Base-by-base conservation (phyloP, 2,329 filamentous ascomycete species). In the Colletotrichum orbiculare region DNA sequence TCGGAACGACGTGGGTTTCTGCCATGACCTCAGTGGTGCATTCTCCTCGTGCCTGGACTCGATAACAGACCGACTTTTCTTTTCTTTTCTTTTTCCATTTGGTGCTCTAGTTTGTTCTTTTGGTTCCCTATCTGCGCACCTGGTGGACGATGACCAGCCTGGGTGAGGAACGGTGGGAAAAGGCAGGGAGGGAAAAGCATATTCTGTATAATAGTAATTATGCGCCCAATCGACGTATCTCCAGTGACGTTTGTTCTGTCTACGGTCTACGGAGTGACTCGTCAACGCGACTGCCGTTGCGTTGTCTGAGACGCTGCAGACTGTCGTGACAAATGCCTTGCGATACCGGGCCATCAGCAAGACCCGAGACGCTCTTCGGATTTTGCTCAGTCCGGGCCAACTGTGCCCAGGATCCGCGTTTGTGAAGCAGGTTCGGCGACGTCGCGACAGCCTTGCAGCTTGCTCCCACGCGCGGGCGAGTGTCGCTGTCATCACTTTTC, bases 111-210 rank as follows among this genome's bases (percentile, higher is more conserved):
- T 34, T 50, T 55, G 8, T 39, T 50, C 35, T 41, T 75, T 76
- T 50, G 76, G 76, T 69, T 74, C 75, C 70, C 74, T 76, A 43
- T 60, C 43, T 43, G 39, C 42, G 5, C 34, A 49, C 55, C 38
- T 43, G 54, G 48, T 38, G n/a, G 62, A 53, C 37, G 43, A 50
- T 12, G 53, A 25, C 25, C 25, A 25, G 25, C 25, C 4, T 25
- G 25, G 33, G 42, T 13, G 33, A 33, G 38, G 37, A 25, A 46
- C n/a, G 25, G 33, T 43, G 42, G 42, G 42, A 12, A 49, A 34
- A 35, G 15, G 34, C 45, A 54, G 37, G 15, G 52, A 47, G 35
- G 9, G 13, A 57, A 66, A 49, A 57, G 47, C 42, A 42, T 38
- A 39, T 33, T 48, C 52, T 66, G 63, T 66, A 66, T 63, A 66